Base-by-base conservation (phyloP, 139 green algal species). In the Ulvella scutata region DNA sequence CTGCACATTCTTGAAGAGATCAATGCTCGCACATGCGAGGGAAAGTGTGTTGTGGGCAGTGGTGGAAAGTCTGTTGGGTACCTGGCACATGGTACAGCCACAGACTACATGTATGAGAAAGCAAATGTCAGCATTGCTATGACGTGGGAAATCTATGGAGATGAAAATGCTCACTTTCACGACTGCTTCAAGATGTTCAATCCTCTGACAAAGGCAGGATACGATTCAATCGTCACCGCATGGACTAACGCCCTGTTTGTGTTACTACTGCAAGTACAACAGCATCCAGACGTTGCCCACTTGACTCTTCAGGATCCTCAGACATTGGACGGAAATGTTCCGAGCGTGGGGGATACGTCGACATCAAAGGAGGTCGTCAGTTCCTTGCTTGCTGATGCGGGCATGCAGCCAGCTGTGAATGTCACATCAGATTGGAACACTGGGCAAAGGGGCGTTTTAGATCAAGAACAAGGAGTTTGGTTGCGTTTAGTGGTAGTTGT, bases 111-210 rank as follows among this genome's bases (percentile, higher is more conserved):
- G 85, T 96, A 87, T 35, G 80, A 88, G 3, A n/a, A 74, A 39
- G 74, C 90, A 31, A 35, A 82, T 0, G 90, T 98, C 37, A 90
- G 90, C 0, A 67, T 97, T 43, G 62, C 87, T 3, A 93, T 89
- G 84, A 98, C 94, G 0, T 98, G 91, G 91, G 94, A 98, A 86
- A 96, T 98, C 39, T 98, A 95, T 51, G 94, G 94, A 2, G 94
- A 97, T 75, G 37, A 84, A 3, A 72, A 79, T 0, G 93, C 91
- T 20, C 43, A 82, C 26, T 93, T 88, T 67, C 62, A 92, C 20
- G 94, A 99, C 75, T 99, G 94, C 80, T 99, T 97, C 84, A 77
- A 84, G 23, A 96, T 96, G 89, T 99, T 99, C 85, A 99, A 99
- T 84, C 94, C 94, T 2, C 35, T 92, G 4, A 83, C 73, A 0